Evolutionary conservation across 768 basidiomycete species (phyloP), one percentile per base, ranked within the genome.

Genomic region (Leccinellum albellum): DNA sequence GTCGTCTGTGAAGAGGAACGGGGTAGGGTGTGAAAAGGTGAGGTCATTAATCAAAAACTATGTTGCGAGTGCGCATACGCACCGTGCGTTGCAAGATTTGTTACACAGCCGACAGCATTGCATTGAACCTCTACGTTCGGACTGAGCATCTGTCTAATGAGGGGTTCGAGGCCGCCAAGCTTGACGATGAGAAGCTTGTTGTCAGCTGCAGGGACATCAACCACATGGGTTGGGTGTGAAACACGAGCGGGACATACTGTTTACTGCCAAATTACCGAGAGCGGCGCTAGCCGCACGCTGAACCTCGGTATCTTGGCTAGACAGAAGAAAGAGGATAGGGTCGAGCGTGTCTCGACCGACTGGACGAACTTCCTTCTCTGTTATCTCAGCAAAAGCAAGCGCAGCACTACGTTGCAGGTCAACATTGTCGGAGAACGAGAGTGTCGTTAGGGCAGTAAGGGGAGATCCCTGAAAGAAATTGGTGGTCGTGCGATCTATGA

Each of bases 81-180:
- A 96, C 95, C 96, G 75, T 98, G 96, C 1, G 96, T 99, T 14
- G 97, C 97, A 45, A 99, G 82, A 71, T 99, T 99, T 17, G 97
- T 99, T 51, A 99, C 94, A 70, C 97, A 99, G 32, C 97, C 97
- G 24, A 99, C 97, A 28, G 97, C 97, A 70, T 99, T 99, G 78
- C 97, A 99, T 73, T 98, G 97, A 2, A 99, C 97, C 71, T 99
- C 97, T 42, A 98, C 96, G 68, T 98, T 99, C 2, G 95, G 94
- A 64, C 91, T 94, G 53, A 98, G 85, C 97, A 99, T 99, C 74
- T 99, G 97, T 55, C 95, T 87, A 66, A 99, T 98, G 64, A 99
- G 81, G 49, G 96, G 97, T 71, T 99, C 97, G 45, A 99, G 83
- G 54, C 97, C 97, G 49, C 96, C 96, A 31, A 99, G 83, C 73